These are phyloP conservation scores for Coemansia guatemalensis DNA, from an alignment of 192 early-diverging fungal species.

Conservation along the genomic window DNA sequence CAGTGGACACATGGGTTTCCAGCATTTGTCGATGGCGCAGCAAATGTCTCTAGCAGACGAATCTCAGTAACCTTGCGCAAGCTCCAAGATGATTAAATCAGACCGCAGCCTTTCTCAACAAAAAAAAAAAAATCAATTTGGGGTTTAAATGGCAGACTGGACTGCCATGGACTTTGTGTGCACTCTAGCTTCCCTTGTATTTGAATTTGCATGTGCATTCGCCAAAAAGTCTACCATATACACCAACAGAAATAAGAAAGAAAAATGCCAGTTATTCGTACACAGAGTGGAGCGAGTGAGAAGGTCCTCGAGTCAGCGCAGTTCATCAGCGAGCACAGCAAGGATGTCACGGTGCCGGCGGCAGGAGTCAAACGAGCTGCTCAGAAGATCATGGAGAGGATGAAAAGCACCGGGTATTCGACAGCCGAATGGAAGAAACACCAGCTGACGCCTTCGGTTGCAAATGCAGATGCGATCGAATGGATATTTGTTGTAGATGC, in stretches of 20 bases:
- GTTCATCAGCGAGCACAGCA: conserved; percentile 53
- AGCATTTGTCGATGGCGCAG: conserved; percentile 11
- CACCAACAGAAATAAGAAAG: too few relatives aligned
- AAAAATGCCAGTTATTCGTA: conserved; percentile 24
- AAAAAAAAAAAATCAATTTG: conserved; percentile 9
- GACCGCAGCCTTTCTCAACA: not conserved
- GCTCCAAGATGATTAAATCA: conserved; percentile 8
- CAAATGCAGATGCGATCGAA: conserved; percentile 58
- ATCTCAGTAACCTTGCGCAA: conserved; percentile 45
- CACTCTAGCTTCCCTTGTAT: not conserved
- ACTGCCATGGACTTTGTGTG: too few relatives aligned
- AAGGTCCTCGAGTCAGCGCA: conserved; percentile 42
- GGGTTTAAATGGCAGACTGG: too few relatives aligned
- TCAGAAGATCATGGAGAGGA: conserved; percentile 58
- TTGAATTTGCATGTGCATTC: conserved; percentile 2
- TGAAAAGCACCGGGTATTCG: conserved; percentile 62
- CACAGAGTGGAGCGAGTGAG: not conserved
- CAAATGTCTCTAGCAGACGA: conserved; percentile 13
- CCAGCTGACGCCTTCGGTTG: conserved; percentile 62
- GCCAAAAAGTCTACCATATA: too few relatives aligned
- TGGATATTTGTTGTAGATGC: conserved; percentile 85
- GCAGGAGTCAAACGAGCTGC: conserved; percentile 57
- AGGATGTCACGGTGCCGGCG: conserved; percentile 62
- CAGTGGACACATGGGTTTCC: conserved; percentile 59
- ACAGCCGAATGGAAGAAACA: conserved; percentile 64